A percentile compares a stretch with the other conserved stretches of the same genome.
These are phyloP conservation scores for Endoconidiophora polonica DNA, from an alignment of 2,329 filamentous ascomycete genomes.

Conservation along the genomic window DNA sequence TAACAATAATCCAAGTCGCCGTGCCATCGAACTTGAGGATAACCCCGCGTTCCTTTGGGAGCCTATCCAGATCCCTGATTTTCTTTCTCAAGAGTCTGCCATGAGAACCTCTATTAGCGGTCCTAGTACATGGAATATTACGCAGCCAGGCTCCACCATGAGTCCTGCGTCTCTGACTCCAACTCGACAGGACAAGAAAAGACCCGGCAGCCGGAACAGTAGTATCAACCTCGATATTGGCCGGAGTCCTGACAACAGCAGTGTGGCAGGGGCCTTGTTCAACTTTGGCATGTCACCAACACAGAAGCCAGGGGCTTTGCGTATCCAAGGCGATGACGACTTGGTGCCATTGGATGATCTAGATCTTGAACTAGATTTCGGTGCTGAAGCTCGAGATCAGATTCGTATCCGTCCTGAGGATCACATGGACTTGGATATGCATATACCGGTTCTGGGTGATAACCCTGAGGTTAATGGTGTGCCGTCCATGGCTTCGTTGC, in stretches of 20 bases:
- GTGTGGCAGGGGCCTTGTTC: conserved; percentile 2
- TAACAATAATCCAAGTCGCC: conserved; percentile 35
- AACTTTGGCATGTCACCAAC: background rate
- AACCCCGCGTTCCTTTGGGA: conserved; percentile 68
- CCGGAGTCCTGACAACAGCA: conserved; percentile 8
- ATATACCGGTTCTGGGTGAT: background rate
- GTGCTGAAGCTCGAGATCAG: background rate
- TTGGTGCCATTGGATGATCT: conserved; percentile 14
- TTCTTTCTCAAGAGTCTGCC: conserved; percentile 18
- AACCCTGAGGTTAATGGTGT: no score
- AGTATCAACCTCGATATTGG: conserved; percentile 10
- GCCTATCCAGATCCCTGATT: conserved; percentile 37
- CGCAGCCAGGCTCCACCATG: conserved; percentile 9
- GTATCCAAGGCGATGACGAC: conserved; percentile 13
- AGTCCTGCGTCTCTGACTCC: conserved; percentile 7
- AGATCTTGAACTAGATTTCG: conserved; percentile 12
- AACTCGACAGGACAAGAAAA: background rate
- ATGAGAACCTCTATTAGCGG: conserved; percentile 3
- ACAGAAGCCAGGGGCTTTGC: conserved; percentile 3
- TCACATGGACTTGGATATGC: conserved; percentile 2
- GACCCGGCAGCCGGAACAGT: conserved; percentile 1
- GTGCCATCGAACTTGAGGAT: conserved; percentile 62
- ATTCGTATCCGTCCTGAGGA: background rate
- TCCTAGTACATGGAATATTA: background rate
- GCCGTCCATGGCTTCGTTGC: no score